These are phyloP conservation scores for Aurifilum marmelostoma DNA, from an alignment of 2,329 filamentous ascomycete species.

Conservation along the genomic window DNA sequence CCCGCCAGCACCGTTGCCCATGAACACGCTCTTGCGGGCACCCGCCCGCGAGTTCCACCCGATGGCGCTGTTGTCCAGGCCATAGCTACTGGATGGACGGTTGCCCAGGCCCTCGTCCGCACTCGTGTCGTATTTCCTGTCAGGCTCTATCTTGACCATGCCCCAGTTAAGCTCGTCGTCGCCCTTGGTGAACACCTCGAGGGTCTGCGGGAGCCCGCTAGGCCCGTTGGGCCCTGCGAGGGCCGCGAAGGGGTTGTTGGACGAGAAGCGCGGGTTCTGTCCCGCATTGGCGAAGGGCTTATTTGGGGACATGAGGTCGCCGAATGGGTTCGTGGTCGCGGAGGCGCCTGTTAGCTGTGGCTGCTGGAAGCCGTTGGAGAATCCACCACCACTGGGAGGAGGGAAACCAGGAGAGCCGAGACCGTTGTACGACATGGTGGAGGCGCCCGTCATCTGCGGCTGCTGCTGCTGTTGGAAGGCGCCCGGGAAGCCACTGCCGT, in stretches of 20 bases:
- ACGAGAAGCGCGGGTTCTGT: conserved; percentile 54
- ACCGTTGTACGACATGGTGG: conserved; percentile 28
- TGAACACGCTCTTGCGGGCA: conserved; percentile 57
- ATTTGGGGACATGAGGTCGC: conserved; percentile 12
- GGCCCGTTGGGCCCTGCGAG: conserved; percentile 38
- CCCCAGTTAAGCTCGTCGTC: conserved; percentile 63
- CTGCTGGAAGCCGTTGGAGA: conserved; percentile 21
- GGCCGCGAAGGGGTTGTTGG: conserved; percentile 62
- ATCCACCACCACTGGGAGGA: conserved; percentile 7
- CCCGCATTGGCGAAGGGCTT: conserved; percentile 33
- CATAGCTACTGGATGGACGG: conserved; percentile 60
- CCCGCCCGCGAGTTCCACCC: conserved; percentile 56
- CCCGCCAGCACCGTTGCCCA: conserved; percentile 54
- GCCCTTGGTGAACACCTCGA: conserved; percentile 64
- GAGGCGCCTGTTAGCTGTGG: conserved; percentile 9
- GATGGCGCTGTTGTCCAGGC: conserved; percentile 56
- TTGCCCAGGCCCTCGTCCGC: conserved; percentile 34
- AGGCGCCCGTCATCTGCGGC: conserved; percentile 18
- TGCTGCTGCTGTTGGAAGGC: conserved; percentile 16
- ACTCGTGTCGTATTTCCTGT: conserved; percentile 36
- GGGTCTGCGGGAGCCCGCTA: conserved; percentile 52
- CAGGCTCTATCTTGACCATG: conserved; percentile 53
- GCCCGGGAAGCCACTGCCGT: conserved; percentile 21
- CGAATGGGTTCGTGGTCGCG: background rate
- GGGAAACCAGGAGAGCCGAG: conserved; percentile 33